Evolutionary conservation across 768 basidiomycete genomes (phyloP).

Genomic region (Auricularia sp.): DNA sequence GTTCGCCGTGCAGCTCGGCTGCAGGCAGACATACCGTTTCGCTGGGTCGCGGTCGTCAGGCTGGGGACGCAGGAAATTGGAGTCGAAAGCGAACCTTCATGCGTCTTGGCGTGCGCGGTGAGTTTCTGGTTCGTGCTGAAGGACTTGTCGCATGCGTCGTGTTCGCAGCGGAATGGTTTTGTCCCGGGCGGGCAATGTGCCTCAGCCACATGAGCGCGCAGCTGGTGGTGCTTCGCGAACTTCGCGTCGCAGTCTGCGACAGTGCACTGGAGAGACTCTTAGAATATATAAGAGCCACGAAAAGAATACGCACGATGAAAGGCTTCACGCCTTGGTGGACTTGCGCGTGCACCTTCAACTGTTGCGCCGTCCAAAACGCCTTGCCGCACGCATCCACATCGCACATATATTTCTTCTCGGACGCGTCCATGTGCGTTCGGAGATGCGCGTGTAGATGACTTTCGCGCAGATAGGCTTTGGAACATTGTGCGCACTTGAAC

Average conservation of each 20-base stretch:
- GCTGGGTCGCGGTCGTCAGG: slow-evolving; percentile 31
- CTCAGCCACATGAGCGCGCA: slow-evolving; percentile 63
- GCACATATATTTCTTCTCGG: slow-evolving; percentile 59
- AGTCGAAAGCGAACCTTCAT: slow-evolving; percentile 51
- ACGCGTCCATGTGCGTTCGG: slow-evolving; percentile 62
- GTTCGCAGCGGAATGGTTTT: slow-evolving; percentile 68
- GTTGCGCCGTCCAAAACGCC: slow-evolving; percentile 89
- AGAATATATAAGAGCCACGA: background rate
- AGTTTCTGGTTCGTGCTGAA: slow-evolving; percentile 77
- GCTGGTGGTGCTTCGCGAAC: slow-evolving; percentile 76
- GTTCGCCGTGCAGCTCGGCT: slow-evolving; percentile 41
- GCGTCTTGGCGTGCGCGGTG: slow-evolving; percentile 66
- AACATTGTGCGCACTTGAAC: slow-evolving; percentile 63
- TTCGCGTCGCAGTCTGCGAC: slow-evolving; percentile 48
- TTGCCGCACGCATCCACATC: slow-evolving; percentile 56
- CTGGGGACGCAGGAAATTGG: background rate
- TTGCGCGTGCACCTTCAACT: slow-evolving; percentile 62
- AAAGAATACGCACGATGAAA: slow-evolving; percentile 42
- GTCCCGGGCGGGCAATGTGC: slow-evolving; percentile 74
- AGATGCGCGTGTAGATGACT: slow-evolving; percentile 79
- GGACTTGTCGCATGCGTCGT: slow-evolving; percentile 68
- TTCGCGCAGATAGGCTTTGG: slow-evolving; percentile 77
- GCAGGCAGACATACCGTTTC: slow-evolving; percentile 76
- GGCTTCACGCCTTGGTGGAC: slow-evolving; percentile 65
- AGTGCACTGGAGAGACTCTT: slow-evolving; percentile 43